Percentiles rank a stretch among this genome's conserved stretches.
phyloP scores from a whole-genome alignment of 2,329 filamentous ascomycete genomes.

The Fusarium palustre region DNA sequence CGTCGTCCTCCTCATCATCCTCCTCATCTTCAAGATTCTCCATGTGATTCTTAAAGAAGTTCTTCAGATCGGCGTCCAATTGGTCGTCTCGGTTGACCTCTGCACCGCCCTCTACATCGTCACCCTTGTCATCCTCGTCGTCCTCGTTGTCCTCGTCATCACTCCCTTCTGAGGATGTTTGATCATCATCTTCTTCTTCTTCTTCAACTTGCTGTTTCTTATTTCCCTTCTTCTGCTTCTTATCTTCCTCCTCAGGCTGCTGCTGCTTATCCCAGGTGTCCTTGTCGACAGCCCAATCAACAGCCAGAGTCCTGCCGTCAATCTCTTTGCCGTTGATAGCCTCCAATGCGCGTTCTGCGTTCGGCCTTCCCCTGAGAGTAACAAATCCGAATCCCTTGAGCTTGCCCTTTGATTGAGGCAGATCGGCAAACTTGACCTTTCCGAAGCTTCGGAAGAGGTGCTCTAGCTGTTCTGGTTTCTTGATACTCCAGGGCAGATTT shows the following conservation, averaged over 20 bases:
- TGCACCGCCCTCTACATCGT: slow-evolving; percentile 42
- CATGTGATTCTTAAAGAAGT: slow-evolving; percentile 69
- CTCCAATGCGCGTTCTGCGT: slow-evolving; percentile 89
- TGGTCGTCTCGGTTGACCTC: slow-evolving; percentile 57
- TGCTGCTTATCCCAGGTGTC: slow-evolving; percentile 80
- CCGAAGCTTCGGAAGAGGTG: slow-evolving; percentile 87
- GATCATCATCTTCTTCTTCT: slow-evolving; percentile 53
- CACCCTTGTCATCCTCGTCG: not conserved
- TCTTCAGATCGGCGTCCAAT: slow-evolving; percentile 60
- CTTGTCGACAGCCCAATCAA: slow-evolving; percentile 98
- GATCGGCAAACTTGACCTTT: slow-evolving; percentile 87
- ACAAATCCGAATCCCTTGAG: slow-evolving; percentile 94
- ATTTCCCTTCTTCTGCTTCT: slow-evolving; percentile 51
- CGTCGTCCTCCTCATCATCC: slow-evolving; percentile 60
- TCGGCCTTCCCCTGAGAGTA: slow-evolving; percentile 85
- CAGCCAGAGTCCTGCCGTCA: slow-evolving; percentile 87
- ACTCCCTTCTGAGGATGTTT: slow-evolving; percentile 36
- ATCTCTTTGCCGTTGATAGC: slow-evolving; percentile 89
- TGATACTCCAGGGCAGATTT: slow-evolving; percentile 96
- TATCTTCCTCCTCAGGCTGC: slow-evolving; percentile 56
- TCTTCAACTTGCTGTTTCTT: slow-evolving; percentile 56
- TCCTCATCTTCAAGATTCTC: slow-evolving; percentile 69
- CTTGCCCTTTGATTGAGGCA: slow-evolving; percentile 82
- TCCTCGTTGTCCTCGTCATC: slow-evolving; percentile 48
- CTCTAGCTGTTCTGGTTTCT: slow-evolving; percentile 82